Evolutionary conservation across 2,329 filamentous ascomycete species (phyloP).

Genomic region (Trichophyton rubrum): DNA sequence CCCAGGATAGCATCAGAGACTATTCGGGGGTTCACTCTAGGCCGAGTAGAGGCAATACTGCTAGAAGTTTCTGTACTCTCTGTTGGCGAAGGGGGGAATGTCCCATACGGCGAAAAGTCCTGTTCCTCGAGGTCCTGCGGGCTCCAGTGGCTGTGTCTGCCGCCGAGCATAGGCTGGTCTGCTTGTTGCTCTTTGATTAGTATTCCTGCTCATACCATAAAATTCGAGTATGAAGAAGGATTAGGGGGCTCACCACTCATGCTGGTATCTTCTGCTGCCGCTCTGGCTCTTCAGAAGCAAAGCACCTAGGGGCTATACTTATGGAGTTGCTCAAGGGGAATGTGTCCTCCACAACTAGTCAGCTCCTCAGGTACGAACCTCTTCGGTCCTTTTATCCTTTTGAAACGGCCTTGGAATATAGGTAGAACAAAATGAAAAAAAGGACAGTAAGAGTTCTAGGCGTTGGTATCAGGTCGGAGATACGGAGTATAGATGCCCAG

Average conservation of each 20-base stretch:
- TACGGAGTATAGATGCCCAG: background rate
- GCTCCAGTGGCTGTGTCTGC: background rate
- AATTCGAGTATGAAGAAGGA: no score
- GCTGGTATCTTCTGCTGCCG: background rate
- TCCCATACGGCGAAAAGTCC: background rate
- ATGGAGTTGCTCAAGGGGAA: background rate
- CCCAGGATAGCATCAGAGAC: conserved; percentile 36
- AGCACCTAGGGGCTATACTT: background rate
- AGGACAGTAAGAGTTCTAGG: background rate
- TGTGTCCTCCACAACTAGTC: background rate
- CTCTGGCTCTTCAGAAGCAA: background rate
- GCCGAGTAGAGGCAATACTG: conserved; percentile 14
- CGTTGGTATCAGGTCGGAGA: background rate
- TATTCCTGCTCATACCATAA: no score
- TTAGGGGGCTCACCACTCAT: background rate
- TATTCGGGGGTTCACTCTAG: conserved; percentile 32
- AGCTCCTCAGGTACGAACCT: background rate
- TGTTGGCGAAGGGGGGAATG: background rate
- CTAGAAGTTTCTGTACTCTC: background rate
- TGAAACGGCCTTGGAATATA: no score
- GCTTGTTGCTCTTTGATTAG: background rate
- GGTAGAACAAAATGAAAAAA: no score
- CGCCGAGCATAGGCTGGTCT: background rate
- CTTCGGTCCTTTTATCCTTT: no score
- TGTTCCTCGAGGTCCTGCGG: conserved; percentile 1